phyloP scores from a whole-genome alignment of 768 basidiomycete species.

The Leccinum disarticulatum region DNA sequence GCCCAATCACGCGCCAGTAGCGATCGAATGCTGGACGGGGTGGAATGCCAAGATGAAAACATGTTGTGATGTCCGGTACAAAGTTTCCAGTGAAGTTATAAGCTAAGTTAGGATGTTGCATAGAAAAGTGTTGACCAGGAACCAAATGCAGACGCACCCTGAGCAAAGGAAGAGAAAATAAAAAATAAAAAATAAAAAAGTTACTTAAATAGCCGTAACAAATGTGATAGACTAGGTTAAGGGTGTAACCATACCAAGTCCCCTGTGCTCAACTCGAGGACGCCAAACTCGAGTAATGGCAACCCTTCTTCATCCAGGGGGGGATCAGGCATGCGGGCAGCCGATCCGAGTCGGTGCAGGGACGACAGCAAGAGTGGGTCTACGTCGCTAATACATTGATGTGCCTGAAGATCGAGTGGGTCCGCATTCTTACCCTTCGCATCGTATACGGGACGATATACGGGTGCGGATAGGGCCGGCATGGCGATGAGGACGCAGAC shows the following conservation, averaged over 20 bases:
- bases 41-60: neutral
- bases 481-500: conserved; percentile 25
- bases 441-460: neutral
- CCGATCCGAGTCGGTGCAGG: neutral
- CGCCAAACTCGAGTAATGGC: conserved; percentile 21
- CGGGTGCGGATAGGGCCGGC: conserved; percentile 16
- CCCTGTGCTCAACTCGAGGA: conserved; percentile 5
- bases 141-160: neutral
- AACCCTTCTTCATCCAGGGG: neutral
- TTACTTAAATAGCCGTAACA: neutral
- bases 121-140: neutral
- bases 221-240: conserved; percentile 1
- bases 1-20: too few relatives aligned
- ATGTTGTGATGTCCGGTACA: neutral
- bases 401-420: conserved; percentile 7
- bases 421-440: conserved; percentile 21
- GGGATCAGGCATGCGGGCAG: neutral
- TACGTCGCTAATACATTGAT: neutral
- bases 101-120: neutral
- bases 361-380: conserved; percentile 7
- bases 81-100: neutral
- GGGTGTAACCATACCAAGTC: conserved; percentile 5
- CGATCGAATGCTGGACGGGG: too few relatives aligned
- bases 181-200: neutral
- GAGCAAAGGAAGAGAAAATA: neutral